Base-by-base conservation (phyloP, 371 early-diverging fungal genomes). In the Mortierella sp. region DNA sequence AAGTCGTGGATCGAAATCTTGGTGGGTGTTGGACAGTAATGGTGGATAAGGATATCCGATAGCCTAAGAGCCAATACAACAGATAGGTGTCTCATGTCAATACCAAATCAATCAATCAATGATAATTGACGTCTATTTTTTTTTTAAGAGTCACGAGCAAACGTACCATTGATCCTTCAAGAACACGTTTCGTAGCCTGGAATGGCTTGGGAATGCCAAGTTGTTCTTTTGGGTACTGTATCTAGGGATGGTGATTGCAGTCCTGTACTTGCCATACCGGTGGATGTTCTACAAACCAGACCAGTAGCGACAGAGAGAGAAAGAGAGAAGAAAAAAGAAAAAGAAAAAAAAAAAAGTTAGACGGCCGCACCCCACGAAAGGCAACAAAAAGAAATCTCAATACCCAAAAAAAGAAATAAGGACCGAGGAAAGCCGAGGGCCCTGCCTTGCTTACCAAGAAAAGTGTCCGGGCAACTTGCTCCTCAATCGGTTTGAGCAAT, bases 361-460 rank as follows among this genome's bases (percentile, higher is more conserved):
- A n/a, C n/a, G n/a, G n/a, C n/a, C n/a, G n/a, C n/a, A n/a, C n/a
- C n/a, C n/a, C n/a, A n/a, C n/a, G n/a, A n/a, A n/a, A n/a, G n/a
- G n/a, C n/a, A n/a, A n/a, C n/a, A n/a, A n/a, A n/a, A n/a, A n/a
- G n/a, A n/a, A n/a, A n/a, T n/a, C n/a, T n/a, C n/a, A n/a, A n/a
- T n/a, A n/a, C n/a, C n/a, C n/a, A n/a, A n/a, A n/a, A n/a, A n/a
- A n/a, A n/a, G n/a, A n/a, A n/a, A n/a, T n/a, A n/a, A n/a, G n/a
- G n/a, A n/a, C n/a, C n/a, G n/a, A n/a, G n/a, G n/a, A n/a, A n/a
- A n/a, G n/a, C n/a, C n/a, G n/a, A n/a, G n/a, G n/a, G n/a, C n/a
- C n/a, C n/a, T n/a, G n/a, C n/a, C n/a, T 19, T 11, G 66, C 81
- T 77, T 81, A 86, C 89, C 72, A 89, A 64, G 68, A 86, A 86